Evolutionary conservation across 495 filamentous ascomycete genomes (phyloP), one percentile per base, ranked within the genome.

Genomic region (Penicillium pancosmium): DNA sequence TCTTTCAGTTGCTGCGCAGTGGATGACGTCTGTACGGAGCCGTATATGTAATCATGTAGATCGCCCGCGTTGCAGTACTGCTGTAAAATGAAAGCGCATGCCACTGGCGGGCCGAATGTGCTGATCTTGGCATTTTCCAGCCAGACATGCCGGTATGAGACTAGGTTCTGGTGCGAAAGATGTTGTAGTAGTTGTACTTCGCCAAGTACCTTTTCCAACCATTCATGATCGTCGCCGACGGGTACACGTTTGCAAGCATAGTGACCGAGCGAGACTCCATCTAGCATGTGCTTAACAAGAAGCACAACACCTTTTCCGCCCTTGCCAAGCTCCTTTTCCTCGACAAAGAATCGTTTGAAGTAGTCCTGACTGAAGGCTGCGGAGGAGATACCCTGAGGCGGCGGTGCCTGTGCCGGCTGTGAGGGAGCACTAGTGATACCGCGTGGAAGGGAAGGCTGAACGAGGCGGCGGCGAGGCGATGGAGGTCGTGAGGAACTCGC

Each of bases 41-140:
- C 84, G 44, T 91, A 78, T 18, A 98, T 84, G 69, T 96, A 94
- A 47, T 88, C 82, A 52, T 95, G 87, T 5, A 98, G 80, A 70
- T 98, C 94, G n/a, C 94, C 94, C 9, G 85, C 81, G 69, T 98
- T 97, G 78, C 94, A 98, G 64, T 96, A 98, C 68, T 98, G 92
- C 66, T 98, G 94, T 4, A 98, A 84, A 47, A 98, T 98, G 67
- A 96, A 98, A 16, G 92, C 92, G 64, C 93, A 97, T 7, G 92
- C 91, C 1, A 98, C 92, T 64, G 87, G 94, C 1, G 95, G 94
- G 4, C 91, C 90, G 67, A 98, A 98, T 3, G 79, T 81, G 60
- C 83, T 93, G 19, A 93, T 82, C 64, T 91, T 85, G 50, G 89
- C 85, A 69, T 97, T 87, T 71, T 98, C 93, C 18, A 98, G 83